Evolutionary conservation across 2,329 filamentous ascomycete species (phyloP).

Genomic region (Verticillium tricorpus): DNA sequence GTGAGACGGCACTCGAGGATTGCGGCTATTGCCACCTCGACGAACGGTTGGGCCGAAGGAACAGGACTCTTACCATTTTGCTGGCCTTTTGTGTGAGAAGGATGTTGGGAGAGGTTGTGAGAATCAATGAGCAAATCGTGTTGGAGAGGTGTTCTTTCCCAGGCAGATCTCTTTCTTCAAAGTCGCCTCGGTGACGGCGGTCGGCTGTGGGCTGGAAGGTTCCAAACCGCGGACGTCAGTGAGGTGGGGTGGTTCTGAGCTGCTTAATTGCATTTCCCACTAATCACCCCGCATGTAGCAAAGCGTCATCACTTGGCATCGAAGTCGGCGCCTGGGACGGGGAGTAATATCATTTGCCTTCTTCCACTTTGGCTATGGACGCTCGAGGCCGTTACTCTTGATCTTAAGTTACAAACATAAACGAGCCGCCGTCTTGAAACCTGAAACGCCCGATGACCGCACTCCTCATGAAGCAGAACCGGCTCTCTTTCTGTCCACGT

Average conservation of each 20-base stretch:
- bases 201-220: constrained; percentile 11
- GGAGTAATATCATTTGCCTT: too few species aligned
- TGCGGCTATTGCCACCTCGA: neutral
- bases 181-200: neutral
- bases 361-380: too few species aligned
- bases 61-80: constrained; percentile 6
- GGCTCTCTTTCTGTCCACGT: constrained; percentile 32
- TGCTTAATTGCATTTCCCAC: neutral
- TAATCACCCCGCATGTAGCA: neutral
- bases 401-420: too few species aligned
- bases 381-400: too few species aligned
- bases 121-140: neutral
- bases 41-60: neutral
- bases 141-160: constrained; percentile 14
- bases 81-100: neutral
- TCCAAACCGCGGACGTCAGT: constrained; percentile 5
- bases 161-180: constrained; percentile 5
- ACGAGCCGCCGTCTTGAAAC: neutral
- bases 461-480: neutral
- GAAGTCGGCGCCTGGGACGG: too few species aligned
- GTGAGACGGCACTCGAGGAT: constrained; percentile 49
- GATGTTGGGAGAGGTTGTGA: neutral
- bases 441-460: neutral
- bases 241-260: neutral
- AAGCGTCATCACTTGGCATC: neutral